Evolutionary conservation across 768 basidiomycete genomes (phyloP).

Genomic region (Psilocybe cyanescens): DNA sequence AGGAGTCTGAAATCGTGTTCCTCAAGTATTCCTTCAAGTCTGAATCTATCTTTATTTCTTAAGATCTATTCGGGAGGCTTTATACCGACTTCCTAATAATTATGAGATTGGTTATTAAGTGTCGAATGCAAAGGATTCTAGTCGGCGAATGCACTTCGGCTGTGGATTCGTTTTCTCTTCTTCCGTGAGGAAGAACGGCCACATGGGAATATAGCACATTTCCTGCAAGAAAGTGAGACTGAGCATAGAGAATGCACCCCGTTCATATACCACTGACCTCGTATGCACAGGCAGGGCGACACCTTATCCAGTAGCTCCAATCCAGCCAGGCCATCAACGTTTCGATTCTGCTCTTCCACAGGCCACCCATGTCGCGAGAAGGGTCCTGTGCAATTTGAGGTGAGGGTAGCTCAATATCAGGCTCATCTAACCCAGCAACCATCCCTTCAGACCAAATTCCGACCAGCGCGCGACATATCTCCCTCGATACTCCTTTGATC

Average conservation of each 20-base stretch:
- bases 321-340: conserved; percentile 53
- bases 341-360: conserved; percentile 39
- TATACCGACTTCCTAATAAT: no score
- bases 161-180: conserved; percentile 25
- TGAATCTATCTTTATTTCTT: no score
- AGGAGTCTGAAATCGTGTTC: no score
- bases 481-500: conserved; percentile 38
- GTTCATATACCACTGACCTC: conserved; percentile 38
- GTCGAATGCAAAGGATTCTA: conserved; percentile 23
- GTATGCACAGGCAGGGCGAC: conserved; percentile 45
- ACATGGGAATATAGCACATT: conserved; percentile 47
- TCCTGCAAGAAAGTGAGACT: conserved; percentile 29
- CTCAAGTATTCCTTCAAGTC: no score
- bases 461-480: conserved; percentile 50
- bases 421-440: conserved; percentile 25
- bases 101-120: not conserved
- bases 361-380: not conserved
- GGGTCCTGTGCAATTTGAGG: not conserved
- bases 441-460: conserved; percentile 51
- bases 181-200: conserved; percentile 36
- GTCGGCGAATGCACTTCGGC: conserved; percentile 30
- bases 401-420: not conserved
- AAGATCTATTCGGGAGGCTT: no score
- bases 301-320: conserved; percentile 55
- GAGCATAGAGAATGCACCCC: not conserved